Percentiles rank a stretch among this genome's conserved stretches.
phyloP scores from a whole-genome alignment of 2,329 filamentous ascomycete species.

The Neocatenulostroma microsporum region DNA sequence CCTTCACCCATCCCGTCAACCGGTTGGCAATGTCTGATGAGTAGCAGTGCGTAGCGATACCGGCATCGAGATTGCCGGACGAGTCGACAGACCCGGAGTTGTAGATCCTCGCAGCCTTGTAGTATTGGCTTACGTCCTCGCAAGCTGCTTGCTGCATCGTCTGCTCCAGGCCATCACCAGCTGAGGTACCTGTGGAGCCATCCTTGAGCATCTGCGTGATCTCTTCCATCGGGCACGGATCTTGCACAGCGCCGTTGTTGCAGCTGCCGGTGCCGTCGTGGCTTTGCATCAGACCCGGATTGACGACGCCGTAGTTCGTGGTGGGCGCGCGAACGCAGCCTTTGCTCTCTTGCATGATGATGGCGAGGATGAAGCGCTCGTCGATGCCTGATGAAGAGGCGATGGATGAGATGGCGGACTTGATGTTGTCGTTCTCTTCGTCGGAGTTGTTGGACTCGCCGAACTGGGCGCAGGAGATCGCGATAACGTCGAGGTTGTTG shows the following conservation, averaged over 20 bases:
- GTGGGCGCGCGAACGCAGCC: slow-evolving; percentile 42
- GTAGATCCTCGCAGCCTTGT: slow-evolving; percentile 44
- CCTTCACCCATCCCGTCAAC: slow-evolving; percentile 36
- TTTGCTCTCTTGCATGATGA: slow-evolving; percentile 41
- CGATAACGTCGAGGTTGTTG: slow-evolving; percentile 30
- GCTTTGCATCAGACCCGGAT: slow-evolving; percentile 43
- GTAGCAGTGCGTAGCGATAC: slow-evolving; percentile 47
- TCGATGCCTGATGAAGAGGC: slow-evolving; percentile 30
- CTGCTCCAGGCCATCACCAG: slow-evolving; percentile 38
- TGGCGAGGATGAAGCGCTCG: slow-evolving; percentile 37
- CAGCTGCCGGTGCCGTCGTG: slow-evolving; percentile 35
- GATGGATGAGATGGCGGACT: slow-evolving; percentile 31
- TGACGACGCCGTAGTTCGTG: slow-evolving; percentile 35
- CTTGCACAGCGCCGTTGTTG: slow-evolving; percentile 28
- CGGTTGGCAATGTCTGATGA: slow-evolving; percentile 47
- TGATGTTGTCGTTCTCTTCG: slow-evolving; percentile 33
- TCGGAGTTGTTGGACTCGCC: slow-evolving; percentile 31
- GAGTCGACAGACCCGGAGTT: slow-evolving; percentile 37
- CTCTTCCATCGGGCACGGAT: slow-evolving; percentile 33
- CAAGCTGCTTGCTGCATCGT: slow-evolving; percentile 26
- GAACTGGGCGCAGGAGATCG: slow-evolving; percentile 32
- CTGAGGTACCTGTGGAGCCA: slow-evolving; percentile 35
- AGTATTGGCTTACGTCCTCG: slow-evolving; percentile 36
- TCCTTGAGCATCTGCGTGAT: slow-evolving; percentile 39
- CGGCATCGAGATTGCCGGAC: slow-evolving; percentile 33